Percentiles rank a stretch among this genome's conserved stretches.
Evolutionary conservation across 2,329 filamentous ascomycete species (phyloP).

Genomic region (Waltergamsia citrina): DNA sequence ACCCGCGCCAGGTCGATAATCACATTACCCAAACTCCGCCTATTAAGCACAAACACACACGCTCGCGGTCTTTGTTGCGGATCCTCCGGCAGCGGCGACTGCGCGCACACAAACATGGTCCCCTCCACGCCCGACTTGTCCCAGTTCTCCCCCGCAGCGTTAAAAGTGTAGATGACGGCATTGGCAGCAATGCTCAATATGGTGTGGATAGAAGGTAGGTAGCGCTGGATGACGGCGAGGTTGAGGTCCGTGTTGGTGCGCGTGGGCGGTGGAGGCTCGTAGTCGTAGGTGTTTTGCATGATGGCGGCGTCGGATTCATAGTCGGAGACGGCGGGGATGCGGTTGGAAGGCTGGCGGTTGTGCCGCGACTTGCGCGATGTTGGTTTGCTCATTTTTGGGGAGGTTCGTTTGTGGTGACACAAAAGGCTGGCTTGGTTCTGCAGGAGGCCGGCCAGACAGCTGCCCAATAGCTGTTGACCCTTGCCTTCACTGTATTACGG

Average conservation of each 20-base stretch:
- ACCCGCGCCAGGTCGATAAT: slow-evolving; percentile 53
- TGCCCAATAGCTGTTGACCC: no score
- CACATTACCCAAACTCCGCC: slow-evolving; percentile 62
- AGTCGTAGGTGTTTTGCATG: slow-evolving; percentile 22
- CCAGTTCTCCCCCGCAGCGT: slow-evolving; percentile 57
- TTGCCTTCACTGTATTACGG: no score
- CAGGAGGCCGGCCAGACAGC: no score
- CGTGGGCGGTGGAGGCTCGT: slow-evolving; percentile 32
- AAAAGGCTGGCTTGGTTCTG: no score
- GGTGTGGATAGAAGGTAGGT: slow-evolving; percentile 62
- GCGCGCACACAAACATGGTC: slow-evolving; percentile 77
- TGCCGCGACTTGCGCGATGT: slow-evolving; percentile 30
- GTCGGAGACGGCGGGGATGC: slow-evolving; percentile 38
- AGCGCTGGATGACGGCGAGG: slow-evolving; percentile 70
- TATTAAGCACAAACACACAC: slow-evolving; percentile 65
- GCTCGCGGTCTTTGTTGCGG: slow-evolving; percentile 25
- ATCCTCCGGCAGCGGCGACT: slow-evolving; percentile 30
- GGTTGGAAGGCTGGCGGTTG: slow-evolving; percentile 28
- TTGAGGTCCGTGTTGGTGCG: slow-evolving; percentile 83
- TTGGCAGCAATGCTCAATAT: slow-evolving; percentile 79
- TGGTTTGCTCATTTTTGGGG: slow-evolving; percentile 29
- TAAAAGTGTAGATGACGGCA: slow-evolving; percentile 78
- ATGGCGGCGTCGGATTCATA: slow-evolving; percentile 57
- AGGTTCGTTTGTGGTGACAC: no score
- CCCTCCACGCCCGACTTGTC: slow-evolving; percentile 82